Conservation (phyloP, 257 asterid genomes). For the Jasminum sambac region DNA sequence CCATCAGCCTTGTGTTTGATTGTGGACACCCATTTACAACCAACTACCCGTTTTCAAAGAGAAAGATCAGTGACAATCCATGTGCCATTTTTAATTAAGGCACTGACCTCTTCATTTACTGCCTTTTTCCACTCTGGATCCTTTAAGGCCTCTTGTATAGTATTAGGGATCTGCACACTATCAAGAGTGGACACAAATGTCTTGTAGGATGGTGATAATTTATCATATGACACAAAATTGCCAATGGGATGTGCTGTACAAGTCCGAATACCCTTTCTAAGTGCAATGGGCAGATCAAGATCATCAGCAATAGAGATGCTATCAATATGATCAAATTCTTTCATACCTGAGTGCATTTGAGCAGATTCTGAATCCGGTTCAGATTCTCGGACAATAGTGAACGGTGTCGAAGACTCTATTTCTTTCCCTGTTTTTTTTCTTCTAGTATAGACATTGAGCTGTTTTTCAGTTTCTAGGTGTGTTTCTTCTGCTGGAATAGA, state of each 20-base stretch:
- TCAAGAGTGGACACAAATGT: not conserved
- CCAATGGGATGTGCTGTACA: constrained; percentile 13
- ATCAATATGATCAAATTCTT: too few species aligned
- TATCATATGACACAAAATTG: constrained; percentile 4
- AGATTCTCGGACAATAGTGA: not conserved
- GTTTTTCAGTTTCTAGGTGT: not conserved
- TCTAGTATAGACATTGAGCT: constrained; percentile 7
- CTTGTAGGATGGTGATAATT: not conserved
- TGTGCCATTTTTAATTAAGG: not conserved
- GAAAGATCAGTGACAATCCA: not conserved
- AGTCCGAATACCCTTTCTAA: not conserved
- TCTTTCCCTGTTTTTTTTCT: not conserved
- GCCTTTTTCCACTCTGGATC: not conserved
- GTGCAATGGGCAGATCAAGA: constrained; percentile 2
- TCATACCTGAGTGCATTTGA: too few species aligned
- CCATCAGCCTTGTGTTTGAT: not conserved
- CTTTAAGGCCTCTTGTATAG: not conserved
- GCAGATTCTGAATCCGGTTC: not conserved
- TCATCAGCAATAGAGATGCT: not conserved
- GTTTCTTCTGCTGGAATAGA: too few species aligned
- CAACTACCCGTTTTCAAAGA: not conserved
- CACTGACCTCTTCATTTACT: not conserved
- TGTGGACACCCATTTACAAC: constrained; percentile 12
- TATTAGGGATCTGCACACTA: not conserved
- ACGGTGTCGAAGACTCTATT: not conserved